Base-by-base conservation (phyloP, 2,329 filamentous ascomycete species). In the Xylaria digitata region DNA sequence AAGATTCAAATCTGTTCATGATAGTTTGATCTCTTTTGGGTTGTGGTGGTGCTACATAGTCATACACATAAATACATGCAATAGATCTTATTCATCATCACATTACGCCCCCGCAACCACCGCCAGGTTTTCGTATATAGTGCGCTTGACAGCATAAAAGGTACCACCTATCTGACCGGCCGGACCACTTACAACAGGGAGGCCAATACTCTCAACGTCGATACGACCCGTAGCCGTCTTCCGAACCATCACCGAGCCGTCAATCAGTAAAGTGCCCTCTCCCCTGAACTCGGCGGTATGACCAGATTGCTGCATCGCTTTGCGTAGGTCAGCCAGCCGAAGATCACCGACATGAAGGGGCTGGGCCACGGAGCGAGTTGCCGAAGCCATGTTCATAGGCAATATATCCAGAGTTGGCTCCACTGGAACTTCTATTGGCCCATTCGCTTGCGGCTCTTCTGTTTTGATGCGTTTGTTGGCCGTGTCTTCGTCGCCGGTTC, bases 341-440 rank as follows among this genome's bases (percentile, higher is more conserved):
- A 98, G 82, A 78, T 99, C 96, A 69, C 96, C 96, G 3, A 99
- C 96, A 78, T 98, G 96, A 52, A 99, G 89, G 11, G 96, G 94
- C 70, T 95, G 93, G 0, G 93, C 90, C 40, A 91, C 89, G 3
- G 92, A 90, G 68, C 92, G 86, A 7, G 91, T 90, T 0, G 92
- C 90, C 0, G 92, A 90, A 2, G 89, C 87, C 80, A 94, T 83
- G 64, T 82, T 85, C 8, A 80, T 79, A 3, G 87, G 86, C 4
- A 89, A 76, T 13, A 88, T 78, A 68, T 87, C 85, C 8, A 90
- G 80, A 0, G 80, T 84, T 0, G 86, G 86, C 40, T 86, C 78
- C 13, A 75, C 68, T 1, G 77, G 74, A 6, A 42, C 46, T 26
- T 75, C 71, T 5, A 67, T 71, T 37, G 70, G 55, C 8, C 74